Conservation (phyloP, 2,329 filamentous ascomycete genomes). For the Penicillium sp. region DNA sequence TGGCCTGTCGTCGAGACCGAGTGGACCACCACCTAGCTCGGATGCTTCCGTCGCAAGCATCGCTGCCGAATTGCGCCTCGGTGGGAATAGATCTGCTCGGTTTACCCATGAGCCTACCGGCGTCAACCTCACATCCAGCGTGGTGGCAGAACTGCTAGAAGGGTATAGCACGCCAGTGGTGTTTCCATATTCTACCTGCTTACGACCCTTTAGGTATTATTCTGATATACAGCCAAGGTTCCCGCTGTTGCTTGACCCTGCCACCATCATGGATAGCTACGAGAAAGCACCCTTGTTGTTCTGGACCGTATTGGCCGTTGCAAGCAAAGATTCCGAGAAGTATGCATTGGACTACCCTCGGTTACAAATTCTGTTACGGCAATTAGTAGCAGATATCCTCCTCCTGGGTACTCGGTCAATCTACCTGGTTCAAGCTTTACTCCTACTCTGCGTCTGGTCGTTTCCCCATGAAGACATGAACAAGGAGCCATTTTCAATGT, state of each 20-base stretch:
- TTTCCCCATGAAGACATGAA: conserved; percentile 6
- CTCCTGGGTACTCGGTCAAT: conserved; percentile 3
- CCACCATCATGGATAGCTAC: conserved; percentile 1
- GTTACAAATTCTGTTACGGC: conserved; percentile 4
- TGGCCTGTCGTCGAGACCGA: background rate
- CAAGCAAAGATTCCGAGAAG: conserved; percentile 5
- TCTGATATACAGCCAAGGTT: background rate
- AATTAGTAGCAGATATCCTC: conserved; percentile 4
- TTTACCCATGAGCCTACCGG: conserved; percentile 4
- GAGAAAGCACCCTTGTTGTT: conserved; percentile 4
- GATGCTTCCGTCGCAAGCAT: background rate
- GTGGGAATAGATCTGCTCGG: background rate
- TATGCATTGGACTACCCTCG: conserved; percentile 1
- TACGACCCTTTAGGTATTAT: background rate
- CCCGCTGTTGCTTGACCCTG: background rate
- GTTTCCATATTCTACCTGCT: background rate
- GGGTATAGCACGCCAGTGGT: background rate
- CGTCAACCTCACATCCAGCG: conserved; percentile 1
- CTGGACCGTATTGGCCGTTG: conserved; percentile 3
- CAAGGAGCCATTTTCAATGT: conserved; percentile 7
- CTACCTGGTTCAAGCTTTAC: conserved; percentile 5
- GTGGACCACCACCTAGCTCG: background rate
- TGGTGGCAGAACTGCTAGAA: conserved; percentile 3
- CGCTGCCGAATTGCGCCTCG: background rate
- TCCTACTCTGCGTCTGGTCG: conserved; percentile 5